Conservation (phyloP, 1,284 basidiomycete genomes). For the Irpex rosettiformis region DNA sequence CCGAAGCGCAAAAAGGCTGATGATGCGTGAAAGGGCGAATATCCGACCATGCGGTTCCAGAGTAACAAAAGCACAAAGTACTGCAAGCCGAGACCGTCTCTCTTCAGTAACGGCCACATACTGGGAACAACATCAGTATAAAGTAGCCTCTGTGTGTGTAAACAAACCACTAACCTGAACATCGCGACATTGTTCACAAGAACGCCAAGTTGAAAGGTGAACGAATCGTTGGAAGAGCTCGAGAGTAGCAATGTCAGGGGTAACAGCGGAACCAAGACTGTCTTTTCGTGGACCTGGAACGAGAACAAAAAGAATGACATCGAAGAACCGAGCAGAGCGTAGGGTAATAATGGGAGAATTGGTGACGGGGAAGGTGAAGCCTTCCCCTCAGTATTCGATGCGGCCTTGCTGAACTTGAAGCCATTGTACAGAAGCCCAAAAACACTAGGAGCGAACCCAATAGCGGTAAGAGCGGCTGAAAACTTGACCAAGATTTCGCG, state of each 20-base stretch:
- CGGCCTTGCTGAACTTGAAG: slow-evolving; percentile 32
- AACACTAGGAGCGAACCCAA: slow-evolving; percentile 65
- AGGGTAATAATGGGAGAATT: slow-evolving; percentile 62
- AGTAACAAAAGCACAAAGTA: slow-evolving; percentile 63
- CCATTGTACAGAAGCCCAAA: slow-evolving; percentile 49
- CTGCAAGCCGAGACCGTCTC: slow-evolving; percentile 76
- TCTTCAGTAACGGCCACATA: slow-evolving; percentile 86
- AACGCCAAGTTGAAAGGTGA: slow-evolving; percentile 75
- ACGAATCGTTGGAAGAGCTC: slow-evolving; percentile 51
- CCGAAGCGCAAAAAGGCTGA: slow-evolving; percentile 48
- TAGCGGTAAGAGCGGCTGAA: slow-evolving; percentile 54
- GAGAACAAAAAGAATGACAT: slow-evolving; percentile 95
- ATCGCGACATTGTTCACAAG: slow-evolving; percentile 84
- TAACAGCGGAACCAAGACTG: slow-evolving; percentile 83
- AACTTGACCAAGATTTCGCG: slow-evolving; percentile 48
- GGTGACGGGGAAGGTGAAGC: slow-evolving; percentile 35
- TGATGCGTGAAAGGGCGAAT: slow-evolving; percentile 52
- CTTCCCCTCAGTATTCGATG: slow-evolving; percentile 13
- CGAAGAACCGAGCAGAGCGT: slow-evolving; percentile 68
- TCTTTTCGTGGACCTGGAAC: slow-evolving; percentile 95
- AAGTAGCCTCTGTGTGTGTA: not conserved
- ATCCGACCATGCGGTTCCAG: slow-evolving; percentile 85
- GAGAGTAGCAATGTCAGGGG: slow-evolving; percentile 81
- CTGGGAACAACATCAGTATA: slow-evolving; percentile 37
- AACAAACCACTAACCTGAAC: slow-evolving; percentile 63